phyloP scores from a whole-genome alignment of 2,329 filamentous ascomycete species.

The Aspergillus oerlinghausenensis region DNA sequence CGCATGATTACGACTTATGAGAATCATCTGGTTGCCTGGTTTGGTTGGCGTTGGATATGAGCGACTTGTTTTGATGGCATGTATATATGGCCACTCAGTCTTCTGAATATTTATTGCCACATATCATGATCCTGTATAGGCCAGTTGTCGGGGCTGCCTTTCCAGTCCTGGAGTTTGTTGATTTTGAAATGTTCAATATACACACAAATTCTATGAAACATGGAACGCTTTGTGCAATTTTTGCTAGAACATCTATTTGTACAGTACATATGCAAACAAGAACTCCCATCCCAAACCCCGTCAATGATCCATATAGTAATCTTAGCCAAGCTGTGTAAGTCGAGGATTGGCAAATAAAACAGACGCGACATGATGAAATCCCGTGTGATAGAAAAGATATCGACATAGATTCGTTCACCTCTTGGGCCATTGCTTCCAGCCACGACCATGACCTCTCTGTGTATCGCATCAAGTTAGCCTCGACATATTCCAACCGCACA shows the following conservation, averaged over 20 bases:
- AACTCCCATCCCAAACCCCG: conserved; percentile 15
- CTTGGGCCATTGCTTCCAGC: conserved; percentile 71
- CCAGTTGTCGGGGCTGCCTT: not conserved
- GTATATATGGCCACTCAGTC: not conserved
- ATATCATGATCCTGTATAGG: not conserved
- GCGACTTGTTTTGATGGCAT: too few relatives aligned
- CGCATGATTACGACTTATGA: conserved; percentile 10
- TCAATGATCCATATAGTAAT: conserved; percentile 9
- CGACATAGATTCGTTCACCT: conserved; percentile 22
- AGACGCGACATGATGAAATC: conserved; percentile 14
- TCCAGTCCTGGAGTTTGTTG: not conserved
- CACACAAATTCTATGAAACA: not conserved
- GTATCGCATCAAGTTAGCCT: conserved; percentile 31
- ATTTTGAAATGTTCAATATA: not conserved
- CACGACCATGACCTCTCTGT: conserved; percentile 65
- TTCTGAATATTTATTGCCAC: not conserved
- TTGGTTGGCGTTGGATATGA: not conserved
- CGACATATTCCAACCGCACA: not conserved
- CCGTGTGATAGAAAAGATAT: not conserved
- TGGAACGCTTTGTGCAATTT: not conserved
- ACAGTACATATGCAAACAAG: conserved; percentile 13
- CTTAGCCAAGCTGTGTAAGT: conserved; percentile 3
- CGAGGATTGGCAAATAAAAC: conserved; percentile 6
- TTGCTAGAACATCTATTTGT: conserved; percentile 14
- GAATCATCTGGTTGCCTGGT: not conserved